phyloP scores from a whole-genome alignment of 2,329 filamentous ascomycete genomes.

The Nannizziopsis barbatae region DNA sequence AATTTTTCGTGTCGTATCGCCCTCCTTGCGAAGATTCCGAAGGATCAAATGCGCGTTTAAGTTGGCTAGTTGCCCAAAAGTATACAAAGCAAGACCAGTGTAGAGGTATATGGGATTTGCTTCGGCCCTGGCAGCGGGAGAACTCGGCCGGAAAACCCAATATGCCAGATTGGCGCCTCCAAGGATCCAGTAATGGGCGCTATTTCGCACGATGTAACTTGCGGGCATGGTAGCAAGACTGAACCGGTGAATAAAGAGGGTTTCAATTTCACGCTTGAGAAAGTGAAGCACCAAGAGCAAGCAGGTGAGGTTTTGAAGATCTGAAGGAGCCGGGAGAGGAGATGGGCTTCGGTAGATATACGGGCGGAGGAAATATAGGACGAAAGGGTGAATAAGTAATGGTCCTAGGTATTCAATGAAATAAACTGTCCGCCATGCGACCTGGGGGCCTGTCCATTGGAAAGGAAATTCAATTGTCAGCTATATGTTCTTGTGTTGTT shows the following conservation, averaged over 20 bases:
- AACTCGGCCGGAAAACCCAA: slow-evolving; percentile 70
- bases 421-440: slow-evolving; percentile 88
- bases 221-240: slow-evolving; percentile 88
- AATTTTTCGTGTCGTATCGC: slow-evolving; percentile 78
- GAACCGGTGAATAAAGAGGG: slow-evolving; percentile 89
- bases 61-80: slow-evolving; percentile 70
- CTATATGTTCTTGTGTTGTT: neutral
- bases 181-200: slow-evolving; percentile 81
- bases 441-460: slow-evolving; percentile 59
- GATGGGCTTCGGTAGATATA: slow-evolving; percentile 53
- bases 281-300: slow-evolving; percentile 72
- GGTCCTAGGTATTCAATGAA: slow-evolving; percentile 91
- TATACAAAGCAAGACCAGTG: slow-evolving; percentile 58
- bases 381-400: slow-evolving; percentile 69
- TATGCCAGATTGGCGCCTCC: slow-evolving; percentile 71
- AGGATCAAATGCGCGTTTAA: slow-evolving; percentile 69
- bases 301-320: slow-evolving; percentile 61
- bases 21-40: slow-evolving; percentile 61
- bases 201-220: slow-evolving; percentile 88
- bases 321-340: slow-evolving; percentile 45
- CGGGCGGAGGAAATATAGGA: slow-evolving; percentile 56
- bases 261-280: slow-evolving; percentile 89
- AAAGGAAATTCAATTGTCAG: neutral
- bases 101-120: slow-evolving; percentile 49
- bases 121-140: slow-evolving; percentile 48